A percentile compares a stretch with the other conserved stretches of the same genome.
Conservation (phyloP, 2,329 filamentous ascomycete species). For the Elsinoe necatrix region DNA sequence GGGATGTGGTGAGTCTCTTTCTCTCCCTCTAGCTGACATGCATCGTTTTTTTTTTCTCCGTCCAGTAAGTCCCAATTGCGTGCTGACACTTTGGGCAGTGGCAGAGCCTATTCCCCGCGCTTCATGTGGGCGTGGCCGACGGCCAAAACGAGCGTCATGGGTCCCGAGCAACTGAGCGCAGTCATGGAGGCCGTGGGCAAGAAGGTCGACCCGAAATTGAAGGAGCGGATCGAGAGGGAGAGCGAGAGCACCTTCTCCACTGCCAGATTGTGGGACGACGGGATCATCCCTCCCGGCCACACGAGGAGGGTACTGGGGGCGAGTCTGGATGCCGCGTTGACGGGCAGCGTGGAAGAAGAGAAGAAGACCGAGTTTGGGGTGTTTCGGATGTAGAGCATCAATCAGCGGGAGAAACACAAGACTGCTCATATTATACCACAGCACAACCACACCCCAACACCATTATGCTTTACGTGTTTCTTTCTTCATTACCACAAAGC, state of each 20-base stretch:
- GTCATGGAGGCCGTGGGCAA: conserved; percentile 95
- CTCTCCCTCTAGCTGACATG: not conserved
- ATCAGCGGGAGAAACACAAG: too few relatives aligned
- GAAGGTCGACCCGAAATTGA: conserved; percentile 69
- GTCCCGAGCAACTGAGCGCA: conserved; percentile 76
- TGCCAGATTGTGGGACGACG: conserved; percentile 73
- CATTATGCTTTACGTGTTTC: too few relatives aligned
- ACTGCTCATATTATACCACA: too few relatives aligned
- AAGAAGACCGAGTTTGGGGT: conserved; percentile 33
- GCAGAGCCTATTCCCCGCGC: conserved; percentile 80
- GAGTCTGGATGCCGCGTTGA: conserved; percentile 38
- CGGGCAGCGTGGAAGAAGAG: conserved; percentile 28
- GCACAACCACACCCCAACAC: too few relatives aligned
- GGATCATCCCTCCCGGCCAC: conserved; percentile 43
- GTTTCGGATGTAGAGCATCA: conserved; percentile 35
- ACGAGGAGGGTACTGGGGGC: conserved; percentile 42
- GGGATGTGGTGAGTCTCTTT: conserved; percentile 66
- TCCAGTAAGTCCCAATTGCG: too few relatives aligned
- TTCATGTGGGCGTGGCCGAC: conserved; percentile 98
- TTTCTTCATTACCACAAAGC: too few relatives aligned
- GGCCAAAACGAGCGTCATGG: conserved; percentile 94
- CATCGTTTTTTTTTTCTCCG: not conserved
- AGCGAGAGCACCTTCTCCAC: conserved; percentile 83
- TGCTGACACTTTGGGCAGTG: conserved; percentile 40
- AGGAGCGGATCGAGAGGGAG: conserved; percentile 77